These are phyloP conservation scores for Mucor circinelloides DNA, from an alignment of 371 early-diverging fungal species.

Conservation along the genomic window DNA sequence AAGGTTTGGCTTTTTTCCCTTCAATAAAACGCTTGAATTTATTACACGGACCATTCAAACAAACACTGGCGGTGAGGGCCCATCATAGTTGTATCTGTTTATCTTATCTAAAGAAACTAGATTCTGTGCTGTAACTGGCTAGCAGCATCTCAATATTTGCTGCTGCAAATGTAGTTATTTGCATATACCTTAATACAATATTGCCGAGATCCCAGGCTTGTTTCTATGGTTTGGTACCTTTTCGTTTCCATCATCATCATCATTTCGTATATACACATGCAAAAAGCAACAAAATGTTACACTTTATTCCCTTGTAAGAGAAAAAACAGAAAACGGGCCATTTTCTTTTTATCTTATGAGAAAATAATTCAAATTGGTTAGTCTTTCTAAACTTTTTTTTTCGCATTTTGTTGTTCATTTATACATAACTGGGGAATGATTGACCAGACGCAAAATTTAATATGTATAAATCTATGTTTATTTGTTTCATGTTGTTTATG, in stretches of 20 bases:
- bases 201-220: background rate
- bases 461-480: background rate
- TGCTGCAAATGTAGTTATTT: background rate
- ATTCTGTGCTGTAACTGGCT: background rate
- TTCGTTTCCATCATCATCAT: background rate
- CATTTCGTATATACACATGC: background rate
- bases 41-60: background rate
- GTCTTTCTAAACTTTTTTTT: background rate
- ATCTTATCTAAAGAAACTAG: background rate
- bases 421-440: background rate
- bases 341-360: background rate
- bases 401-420: background rate
- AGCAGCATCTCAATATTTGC: background rate
- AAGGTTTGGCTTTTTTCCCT: conserved; percentile 1
- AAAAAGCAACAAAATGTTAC: background rate
- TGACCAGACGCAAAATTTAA: background rate
- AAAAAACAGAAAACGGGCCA: background rate
- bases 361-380: background rate
- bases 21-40: background rate
- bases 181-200: background rate
- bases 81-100: background rate
- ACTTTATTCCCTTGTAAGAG: background rate
- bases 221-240: background rate
- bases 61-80: background rate
- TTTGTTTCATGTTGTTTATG: background rate